Conservation (phyloP, 257 asterid species). For the Scutellaria galericulata region DNA sequence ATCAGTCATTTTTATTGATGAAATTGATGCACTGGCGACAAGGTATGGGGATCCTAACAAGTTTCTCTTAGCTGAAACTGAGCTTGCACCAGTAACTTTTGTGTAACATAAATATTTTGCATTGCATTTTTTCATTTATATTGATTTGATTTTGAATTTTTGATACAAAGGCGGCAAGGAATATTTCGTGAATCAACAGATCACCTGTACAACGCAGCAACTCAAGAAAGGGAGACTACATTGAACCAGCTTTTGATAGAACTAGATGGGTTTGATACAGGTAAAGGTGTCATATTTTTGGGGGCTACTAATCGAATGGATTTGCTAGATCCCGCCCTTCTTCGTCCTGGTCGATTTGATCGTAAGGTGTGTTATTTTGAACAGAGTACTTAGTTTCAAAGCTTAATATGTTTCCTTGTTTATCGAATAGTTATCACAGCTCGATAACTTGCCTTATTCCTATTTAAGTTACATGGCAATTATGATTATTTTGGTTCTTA, state of each 20-base stretch:
- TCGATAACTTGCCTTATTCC: constrained; percentile 23
- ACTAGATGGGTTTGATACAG: constrained; percentile 97
- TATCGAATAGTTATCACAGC: background rate
- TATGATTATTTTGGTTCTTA: constrained; percentile 24
- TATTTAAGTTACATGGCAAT: constrained; percentile 4
- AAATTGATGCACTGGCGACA: constrained; percentile 97
- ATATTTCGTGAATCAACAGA: constrained; percentile 58
- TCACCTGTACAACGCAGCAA: constrained; percentile 71
- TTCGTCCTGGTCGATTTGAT: constrained; percentile 99
- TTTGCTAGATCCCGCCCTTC: constrained; percentile 98
- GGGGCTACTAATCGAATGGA: constrained; percentile 98
- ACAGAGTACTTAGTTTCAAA: constrained; percentile 17
- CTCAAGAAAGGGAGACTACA: constrained; percentile 98
- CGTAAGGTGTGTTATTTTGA: constrained; percentile 76
- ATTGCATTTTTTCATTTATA: background rate
- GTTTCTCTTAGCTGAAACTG: constrained; percentile 23
- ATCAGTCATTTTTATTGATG: constrained; percentile 95
- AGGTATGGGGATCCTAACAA: constrained; percentile 56
- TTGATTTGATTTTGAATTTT: constrained; percentile 28
- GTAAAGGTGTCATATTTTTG: constrained; percentile 96
- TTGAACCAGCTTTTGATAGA: constrained; percentile 95
- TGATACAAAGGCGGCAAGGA: constrained; percentile 83
- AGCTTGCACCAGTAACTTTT: constrained; percentile 22
- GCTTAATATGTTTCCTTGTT: constrained; percentile 19
- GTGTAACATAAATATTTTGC: constrained; percentile 18